phyloP scores from a whole-genome alignment of 1,284 basidiomycete genomes.

The Fistulinella cinereoalba region DNA sequence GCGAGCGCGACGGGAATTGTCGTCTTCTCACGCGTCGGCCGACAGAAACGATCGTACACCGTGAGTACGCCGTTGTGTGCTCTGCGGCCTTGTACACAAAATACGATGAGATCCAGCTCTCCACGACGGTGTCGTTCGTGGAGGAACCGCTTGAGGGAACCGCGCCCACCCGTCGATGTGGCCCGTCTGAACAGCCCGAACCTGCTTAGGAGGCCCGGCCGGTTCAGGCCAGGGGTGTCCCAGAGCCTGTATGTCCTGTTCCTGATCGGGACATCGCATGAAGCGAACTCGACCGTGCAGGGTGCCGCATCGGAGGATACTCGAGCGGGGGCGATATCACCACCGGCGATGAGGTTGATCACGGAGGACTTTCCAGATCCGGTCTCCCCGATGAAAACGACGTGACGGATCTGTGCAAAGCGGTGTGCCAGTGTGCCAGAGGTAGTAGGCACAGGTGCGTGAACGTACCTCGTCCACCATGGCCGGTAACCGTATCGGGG shows the following conservation, averaged over 20 bases:
- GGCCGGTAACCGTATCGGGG: too few relatives aligned
- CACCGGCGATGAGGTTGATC: conserved; percentile 25
- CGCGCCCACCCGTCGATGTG: too few relatives aligned
- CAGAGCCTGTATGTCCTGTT: conserved; percentile 18
- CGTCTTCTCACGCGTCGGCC: conserved; percentile 10
- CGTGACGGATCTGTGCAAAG: conserved; percentile 15
- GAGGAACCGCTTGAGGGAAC: conserved; percentile 17
- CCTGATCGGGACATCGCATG: conserved; percentile 15
- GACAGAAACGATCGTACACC: conserved; percentile 19
- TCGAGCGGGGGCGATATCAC: not conserved
- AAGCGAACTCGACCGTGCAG: conserved; percentile 17
- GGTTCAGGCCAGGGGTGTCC: conserved; percentile 32
- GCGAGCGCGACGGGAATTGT: conserved; percentile 26
- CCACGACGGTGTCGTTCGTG: conserved; percentile 1
- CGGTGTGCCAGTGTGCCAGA: too few relatives aligned
- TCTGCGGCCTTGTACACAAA: conserved; percentile 15
- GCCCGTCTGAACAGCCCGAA: conserved; percentile 7
- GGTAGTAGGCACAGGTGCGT: too few relatives aligned
- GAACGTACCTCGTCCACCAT: too few relatives aligned
- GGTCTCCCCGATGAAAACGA: conserved; percentile 30
- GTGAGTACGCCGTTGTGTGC: conserved; percentile 10
- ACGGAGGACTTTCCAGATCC: conserved; percentile 28
- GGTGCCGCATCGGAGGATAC: conserved; percentile 14
- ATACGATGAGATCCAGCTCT: conserved; percentile 23
- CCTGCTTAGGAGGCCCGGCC: conserved; percentile 1